Base-by-base conservation (phyloP, 1,139 yeast species). In the Pichia sp. region DNA sequence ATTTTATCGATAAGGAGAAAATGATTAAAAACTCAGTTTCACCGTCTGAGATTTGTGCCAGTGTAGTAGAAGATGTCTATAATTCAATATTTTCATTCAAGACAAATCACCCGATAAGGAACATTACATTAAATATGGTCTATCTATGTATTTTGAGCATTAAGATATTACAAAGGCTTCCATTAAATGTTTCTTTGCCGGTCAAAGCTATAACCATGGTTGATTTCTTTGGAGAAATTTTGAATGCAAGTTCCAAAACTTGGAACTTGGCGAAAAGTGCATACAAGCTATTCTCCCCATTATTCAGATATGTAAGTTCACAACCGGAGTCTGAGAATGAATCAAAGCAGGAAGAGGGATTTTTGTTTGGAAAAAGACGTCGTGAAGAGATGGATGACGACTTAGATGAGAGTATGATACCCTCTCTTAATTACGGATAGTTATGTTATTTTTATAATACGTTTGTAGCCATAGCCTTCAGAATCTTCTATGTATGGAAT, bases 191-290 rank as follows among this genome's bases (percentile, higher is more conserved):
- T 26, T 29, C n/a, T 4, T 28, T 36, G 3, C 27, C 40, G 16
- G 23, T 38, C 3, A 35, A 39, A 16, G 31, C 33, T 23, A 23
- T 7, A 26, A 27, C 41, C 5, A 31, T 41, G 38, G 28, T 44
- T 33, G 40, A 41, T 9, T 38, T 32, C 16, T 44, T 44, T 41
- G 42, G 37, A 16, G n/a, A 6, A 7, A 31, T 41, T 16, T 33
- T 44, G 9, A 41, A 33, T 27, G 42, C 41, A 27, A 29, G 42
- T 32, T 38, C 44, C 4, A 11, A 26, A 6, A 29, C 36, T 11
- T 44, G 43, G 39, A 42, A 33, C 3, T 10, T 44, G n/a, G 44
- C 47, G 2, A 34, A 39, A 10, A n/a, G 36, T 36, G 47, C 47
- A 3, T 44, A 44, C 32, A 11, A 29, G 3, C 16, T 42, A 23